Evolutionary conservation across 2,329 filamentous ascomycete genomes (phyloP).

Genomic region (Curvularia eragrostidis): DNA sequence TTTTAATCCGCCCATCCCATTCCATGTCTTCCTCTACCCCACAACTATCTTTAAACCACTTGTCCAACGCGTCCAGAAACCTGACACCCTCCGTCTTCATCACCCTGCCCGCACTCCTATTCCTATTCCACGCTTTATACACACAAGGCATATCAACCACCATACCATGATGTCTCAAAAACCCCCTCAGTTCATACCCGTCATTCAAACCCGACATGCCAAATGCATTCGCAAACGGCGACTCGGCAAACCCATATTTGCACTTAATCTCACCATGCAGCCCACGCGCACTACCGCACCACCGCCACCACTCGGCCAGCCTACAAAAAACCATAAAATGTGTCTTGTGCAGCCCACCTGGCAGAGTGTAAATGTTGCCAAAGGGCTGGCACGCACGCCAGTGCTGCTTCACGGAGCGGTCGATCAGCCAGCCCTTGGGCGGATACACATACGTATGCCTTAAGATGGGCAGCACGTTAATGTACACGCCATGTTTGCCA

Average conservation of each 20-base stretch:
- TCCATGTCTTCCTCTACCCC: not conserved
- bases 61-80: slow-evolving; percentile 17
- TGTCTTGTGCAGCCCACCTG: slow-evolving; percentile 1
- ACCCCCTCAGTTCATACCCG: slow-evolving; percentile 1
- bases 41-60: not conserved
- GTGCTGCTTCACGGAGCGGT: slow-evolving; percentile 19
- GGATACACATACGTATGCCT: slow-evolving; percentile 21
- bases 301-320: slow-evolving; percentile 27
- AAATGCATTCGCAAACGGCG: slow-evolving; percentile 10
- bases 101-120: not conserved
- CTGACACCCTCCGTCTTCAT: slow-evolving; percentile 12
- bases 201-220: not conserved
- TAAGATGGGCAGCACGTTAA: slow-evolving; percentile 18
- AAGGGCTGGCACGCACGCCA: slow-evolving; percentile 34
- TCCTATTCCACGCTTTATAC: slow-evolving; percentile 16
- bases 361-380: slow-evolving; percentile 33
- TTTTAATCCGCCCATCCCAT: slow-evolving; percentile 11
- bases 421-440: slow-evolving; percentile 23
- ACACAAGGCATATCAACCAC: slow-evolving; percentile 16
- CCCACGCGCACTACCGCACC: not conserved
- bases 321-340: slow-evolving; percentile 30
- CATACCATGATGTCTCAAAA: slow-evolving; percentile 7
- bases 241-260: slow-evolving; percentile 19
- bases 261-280: slow-evolving; percentile 1
- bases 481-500: slow-evolving; percentile 21